Conservation (phyloP, 164 flowering plant genomes). For the Warburgia ugandensis region DNA sequence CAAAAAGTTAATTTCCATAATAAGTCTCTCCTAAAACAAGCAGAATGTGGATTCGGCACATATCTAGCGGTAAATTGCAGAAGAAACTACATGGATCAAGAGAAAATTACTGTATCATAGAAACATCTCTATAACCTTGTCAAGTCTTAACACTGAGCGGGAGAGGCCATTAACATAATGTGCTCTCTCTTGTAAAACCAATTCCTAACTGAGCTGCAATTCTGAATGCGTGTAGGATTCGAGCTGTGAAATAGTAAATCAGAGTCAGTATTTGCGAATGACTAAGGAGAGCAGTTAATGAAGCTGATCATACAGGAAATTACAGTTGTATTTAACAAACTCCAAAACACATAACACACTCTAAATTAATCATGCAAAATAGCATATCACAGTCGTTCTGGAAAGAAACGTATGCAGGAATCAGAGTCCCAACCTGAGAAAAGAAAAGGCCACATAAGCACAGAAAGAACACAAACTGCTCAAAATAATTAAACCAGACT, state of each 20-base stretch:
- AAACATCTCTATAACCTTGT: conserved; percentile 44
- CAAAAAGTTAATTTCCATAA: conserved; percentile 96
- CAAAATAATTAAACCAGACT: conserved; percentile 9
- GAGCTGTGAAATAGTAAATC: conserved; percentile 47
- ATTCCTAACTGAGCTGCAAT: conserved; percentile 88
- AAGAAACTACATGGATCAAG: background rate
- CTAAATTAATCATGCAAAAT: background rate
- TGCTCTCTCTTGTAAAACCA: conserved; percentile 58
- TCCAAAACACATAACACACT: no score
- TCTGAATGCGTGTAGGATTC: conserved; percentile 80
- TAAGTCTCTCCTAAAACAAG: conserved; percentile 44
- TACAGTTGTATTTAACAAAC: no score
- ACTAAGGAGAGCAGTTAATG: background rate
- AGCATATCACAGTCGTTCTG: conserved; percentile 78
- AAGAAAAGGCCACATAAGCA: conserved; percentile 15
- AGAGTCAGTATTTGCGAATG: background rate
- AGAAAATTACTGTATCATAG: background rate
- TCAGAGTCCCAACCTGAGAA: conserved; percentile 67
- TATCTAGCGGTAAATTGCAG: background rate
- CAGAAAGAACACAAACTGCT: background rate
- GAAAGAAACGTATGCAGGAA: conserved; percentile 68
- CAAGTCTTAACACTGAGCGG: conserved; percentile 47
- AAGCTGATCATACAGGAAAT: background rate
- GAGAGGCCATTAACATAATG: conserved; percentile 45
- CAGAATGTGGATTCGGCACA: background rate